Base-by-base conservation (phyloP, 495 filamentous ascomycete genomes). In the Neurospora discreta region DNA sequence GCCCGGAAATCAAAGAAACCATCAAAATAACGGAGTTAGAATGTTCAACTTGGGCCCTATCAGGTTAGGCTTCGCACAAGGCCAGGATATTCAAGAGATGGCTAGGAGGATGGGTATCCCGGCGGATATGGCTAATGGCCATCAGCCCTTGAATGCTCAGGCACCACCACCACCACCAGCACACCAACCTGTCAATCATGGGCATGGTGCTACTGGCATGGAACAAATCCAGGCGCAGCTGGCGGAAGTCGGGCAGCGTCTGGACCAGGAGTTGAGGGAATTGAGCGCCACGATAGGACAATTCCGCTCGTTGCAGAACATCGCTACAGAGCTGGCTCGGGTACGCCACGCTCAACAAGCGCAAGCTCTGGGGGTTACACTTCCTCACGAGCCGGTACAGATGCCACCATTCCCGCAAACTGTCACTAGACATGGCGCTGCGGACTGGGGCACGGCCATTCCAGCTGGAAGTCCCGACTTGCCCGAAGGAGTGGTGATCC, bases 401-500 rank as follows among this genome's bases (percentile, higher is more conserved):
- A 69, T 68, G 10, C 70, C 72, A 8, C 71, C 70, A 26, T 60
- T 74, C 13, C 60, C 79, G 68, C 77, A 84, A 70, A 74, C 80
- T 7, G 39, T 84, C n/a, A 80, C 78, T n/a, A 80, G 86, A 70
- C 81, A 85, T 75, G 78, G 79, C 43, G 83, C 73, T 16, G 70
- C 79, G 41, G 75, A 82, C 40, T 78, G 82, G 39, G 79, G 82
- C 26, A 74, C 81, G 26, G 80, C 88, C 9, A 84, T 93, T 71
- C 83, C 85, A 30, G 80, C 90, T 16, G 91, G 90, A 23, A 90
- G 92, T 76, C 77, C 87, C 30, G 88, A 91, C 52, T 82, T 95
- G 23, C 92, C 92, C 3, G 87, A 89, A 44, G 92, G 93, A 10
- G 82, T 95, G 16, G 86, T 81, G 15, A 87, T 96, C 39, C 93